phyloP scores from a whole-genome alignment of 495 filamentous ascomycete species.

The Extremus antarcticus region DNA sequence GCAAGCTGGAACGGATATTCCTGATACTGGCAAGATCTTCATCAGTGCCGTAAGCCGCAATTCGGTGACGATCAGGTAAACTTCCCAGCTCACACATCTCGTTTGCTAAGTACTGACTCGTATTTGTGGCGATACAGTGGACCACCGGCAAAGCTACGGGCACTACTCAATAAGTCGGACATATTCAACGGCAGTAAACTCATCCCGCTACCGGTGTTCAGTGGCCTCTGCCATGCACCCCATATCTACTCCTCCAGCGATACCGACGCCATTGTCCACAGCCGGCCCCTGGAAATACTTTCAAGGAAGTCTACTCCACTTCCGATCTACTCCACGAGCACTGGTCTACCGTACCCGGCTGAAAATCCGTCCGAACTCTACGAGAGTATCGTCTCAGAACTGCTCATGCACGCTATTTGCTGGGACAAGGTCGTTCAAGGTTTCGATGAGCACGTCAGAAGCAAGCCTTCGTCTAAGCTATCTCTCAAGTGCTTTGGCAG shows the following conservation, averaged over 20 bases:
- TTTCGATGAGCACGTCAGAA: constrained; percentile 26
- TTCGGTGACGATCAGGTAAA: constrained; percentile 24
- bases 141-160: constrained; percentile 33
- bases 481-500: constrained; percentile 32
- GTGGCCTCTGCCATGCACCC: constrained; percentile 35
- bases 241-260: constrained; percentile 32
- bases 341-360: constrained; percentile 30
- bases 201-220: constrained; percentile 29
- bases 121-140: constrained; percentile 24
- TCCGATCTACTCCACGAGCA: constrained; percentile 30
- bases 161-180: constrained; percentile 25
- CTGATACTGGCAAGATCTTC: constrained; percentile 28
- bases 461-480: constrained; percentile 21
- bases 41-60: constrained; percentile 30
- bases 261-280: constrained; percentile 22
- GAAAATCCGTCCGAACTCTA: constrained; percentile 29
- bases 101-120: too few relatives aligned
- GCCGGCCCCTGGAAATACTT: background rate
- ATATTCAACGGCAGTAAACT: constrained; percentile 28
- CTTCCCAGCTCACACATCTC: background rate
- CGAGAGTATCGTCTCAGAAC: constrained; percentile 26
- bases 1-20: constrained; percentile 15
- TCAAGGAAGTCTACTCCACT: constrained; percentile 23
- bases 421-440: constrained; percentile 34
- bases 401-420: constrained; percentile 31